Conservation (phyloP, 768 basidiomycete genomes). For the Rhodotorula diobovata region DNA sequence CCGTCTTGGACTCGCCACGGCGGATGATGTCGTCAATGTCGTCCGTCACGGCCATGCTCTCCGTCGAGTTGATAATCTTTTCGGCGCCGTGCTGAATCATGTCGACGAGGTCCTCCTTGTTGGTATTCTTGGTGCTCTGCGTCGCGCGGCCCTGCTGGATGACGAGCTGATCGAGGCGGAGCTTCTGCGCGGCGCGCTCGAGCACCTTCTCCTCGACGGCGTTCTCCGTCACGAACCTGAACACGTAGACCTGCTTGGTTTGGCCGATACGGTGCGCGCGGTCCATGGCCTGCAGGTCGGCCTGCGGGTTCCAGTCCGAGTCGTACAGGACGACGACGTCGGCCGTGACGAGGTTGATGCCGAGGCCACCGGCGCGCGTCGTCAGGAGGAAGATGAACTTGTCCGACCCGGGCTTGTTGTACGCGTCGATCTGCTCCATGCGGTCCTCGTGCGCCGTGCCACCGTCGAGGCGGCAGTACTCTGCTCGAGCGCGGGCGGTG, state of each 20-base stretch:
- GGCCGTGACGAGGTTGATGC: conserved; percentile 91
- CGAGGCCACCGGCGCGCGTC: conserved; percentile 91
- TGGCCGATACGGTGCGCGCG: conserved; percentile 88
- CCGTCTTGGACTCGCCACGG: conserved; percentile 63
- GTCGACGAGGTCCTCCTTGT: conserved; percentile 91
- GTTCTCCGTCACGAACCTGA: conserved; percentile 90
- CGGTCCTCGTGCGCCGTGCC: conserved; percentile 94
- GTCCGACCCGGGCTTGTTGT: conserved; percentile 87
- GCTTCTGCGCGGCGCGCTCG: conserved; percentile 90
- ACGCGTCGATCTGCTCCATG: conserved; percentile 91
- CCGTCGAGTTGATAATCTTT: conserved; percentile 78
- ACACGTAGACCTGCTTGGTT: conserved; percentile 95
- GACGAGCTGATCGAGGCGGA: conserved; percentile 88
- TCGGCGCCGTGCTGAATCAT: conserved; percentile 99
- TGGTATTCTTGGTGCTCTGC: conserved; percentile 62
- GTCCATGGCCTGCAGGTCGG: conserved; percentile 87
- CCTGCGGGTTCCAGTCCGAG: conserved; percentile 99
- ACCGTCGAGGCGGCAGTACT: conserved; percentile 95
- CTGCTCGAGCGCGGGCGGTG: conserved; percentile 44
- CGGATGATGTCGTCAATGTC: conserved; percentile 93
- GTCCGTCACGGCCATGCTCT: conserved; percentile 55
- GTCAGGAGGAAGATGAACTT: conserved; percentile 96
- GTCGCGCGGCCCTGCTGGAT: conserved; percentile 91
- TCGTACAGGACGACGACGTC: conserved; percentile 95
- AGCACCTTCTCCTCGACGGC: conserved; percentile 94